Base-by-base conservation (phyloP, 2,329 filamentous ascomycete genomes). In the Beauveria brongniartii region DNA sequence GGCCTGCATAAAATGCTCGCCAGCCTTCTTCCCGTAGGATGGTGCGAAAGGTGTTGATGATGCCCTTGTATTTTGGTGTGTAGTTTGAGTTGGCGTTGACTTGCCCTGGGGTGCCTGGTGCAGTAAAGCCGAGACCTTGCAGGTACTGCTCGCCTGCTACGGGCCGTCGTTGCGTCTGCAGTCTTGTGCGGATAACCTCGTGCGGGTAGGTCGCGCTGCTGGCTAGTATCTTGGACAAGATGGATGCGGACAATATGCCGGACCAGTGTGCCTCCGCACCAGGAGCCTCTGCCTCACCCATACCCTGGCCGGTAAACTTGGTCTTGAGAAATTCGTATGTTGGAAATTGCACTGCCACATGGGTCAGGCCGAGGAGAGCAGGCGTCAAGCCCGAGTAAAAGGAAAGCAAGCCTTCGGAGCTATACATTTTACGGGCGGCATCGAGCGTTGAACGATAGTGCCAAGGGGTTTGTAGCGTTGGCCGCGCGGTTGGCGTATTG, bases 321-420 rank as follows among this genome's bases (percentile, higher is more conserved):
- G 86, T 90, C 76, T 96, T 96, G 71, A 99, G 82, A 70, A 85
- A 96, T 73, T 99, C 94, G 70, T 99, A 99, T 0, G 94, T 85
- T 0, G 94, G 94, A 67, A 99, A 97, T 71, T 99, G 94, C 22
- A 99, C 94, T 22, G 94, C 94, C 44, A 99, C 94, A 71, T 99
- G 94, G 0, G 92, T 91, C 57, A 99, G 81, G 7, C 94, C 94
- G 5, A 99, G 83, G 7, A 99, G 82, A 1, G 94, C 94, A 0
- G 94, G 94, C 0, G 92, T 91, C 40, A 99, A 84, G 12, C 94
- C 94, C 0, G 94, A 96, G 74, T 99, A 99, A 72, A 99, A 99
- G 0, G 93, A 93, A 5, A 84, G 77, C 44, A 99, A 74, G 53
- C 94, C 94, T 77, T 99, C 94, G 1, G 86, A 89, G 30, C 81